These are phyloP conservation scores for Cyclostephanos invisitatus DNA, from an alignment of 108 stramenopile genomes.

Conservation along the genomic window DNA sequence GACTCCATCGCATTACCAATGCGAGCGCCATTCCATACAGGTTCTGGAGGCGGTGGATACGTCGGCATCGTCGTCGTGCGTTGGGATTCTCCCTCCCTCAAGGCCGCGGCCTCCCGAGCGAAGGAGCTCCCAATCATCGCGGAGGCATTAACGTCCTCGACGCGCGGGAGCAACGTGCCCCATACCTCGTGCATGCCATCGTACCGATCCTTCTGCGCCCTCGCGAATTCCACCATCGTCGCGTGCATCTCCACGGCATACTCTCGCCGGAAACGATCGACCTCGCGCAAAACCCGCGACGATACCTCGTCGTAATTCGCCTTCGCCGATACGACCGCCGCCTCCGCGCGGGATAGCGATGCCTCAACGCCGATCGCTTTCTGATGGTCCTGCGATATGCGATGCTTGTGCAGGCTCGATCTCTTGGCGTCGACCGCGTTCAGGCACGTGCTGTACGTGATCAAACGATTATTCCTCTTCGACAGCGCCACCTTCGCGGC, in stretches of 20 bases:
- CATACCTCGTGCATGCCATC: constrained; percentile 60
- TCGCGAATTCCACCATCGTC: constrained; percentile 64
- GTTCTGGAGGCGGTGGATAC: constrained; percentile 39
- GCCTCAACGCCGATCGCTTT: constrained; percentile 46
- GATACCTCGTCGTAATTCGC: constrained; percentile 62
- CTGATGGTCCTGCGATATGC: constrained; percentile 45
- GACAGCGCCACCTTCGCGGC: constrained; percentile 80
- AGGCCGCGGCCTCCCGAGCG: constrained; percentile 22
- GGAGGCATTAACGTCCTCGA: constrained; percentile 31
- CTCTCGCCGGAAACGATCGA: constrained; percentile 55
- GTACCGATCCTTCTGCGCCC: constrained; percentile 63
- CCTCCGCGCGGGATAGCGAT: constrained; percentile 35
- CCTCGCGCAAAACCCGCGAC: constrained; percentile 56
- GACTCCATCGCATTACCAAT: constrained; percentile 15
- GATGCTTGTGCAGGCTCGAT: constrained; percentile 33
- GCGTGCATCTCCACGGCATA: constrained; percentile 64
- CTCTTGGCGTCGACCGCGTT: constrained; percentile 47
- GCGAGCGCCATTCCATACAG: constrained; percentile 14
- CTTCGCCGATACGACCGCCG: constrained; percentile 33
- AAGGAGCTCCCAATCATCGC: constrained; percentile 19
- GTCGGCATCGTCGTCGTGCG: constrained; percentile 36
- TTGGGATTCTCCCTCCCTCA: constrained; percentile 14
- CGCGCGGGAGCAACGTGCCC: constrained; percentile 49
- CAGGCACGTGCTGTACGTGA: constrained; percentile 59
- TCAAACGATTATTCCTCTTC: constrained; percentile 64